These are phyloP conservation scores for Coemansia sp. DNA, from an alignment of 192 early-diverging fungal species.

Conservation along the genomic window DNA sequence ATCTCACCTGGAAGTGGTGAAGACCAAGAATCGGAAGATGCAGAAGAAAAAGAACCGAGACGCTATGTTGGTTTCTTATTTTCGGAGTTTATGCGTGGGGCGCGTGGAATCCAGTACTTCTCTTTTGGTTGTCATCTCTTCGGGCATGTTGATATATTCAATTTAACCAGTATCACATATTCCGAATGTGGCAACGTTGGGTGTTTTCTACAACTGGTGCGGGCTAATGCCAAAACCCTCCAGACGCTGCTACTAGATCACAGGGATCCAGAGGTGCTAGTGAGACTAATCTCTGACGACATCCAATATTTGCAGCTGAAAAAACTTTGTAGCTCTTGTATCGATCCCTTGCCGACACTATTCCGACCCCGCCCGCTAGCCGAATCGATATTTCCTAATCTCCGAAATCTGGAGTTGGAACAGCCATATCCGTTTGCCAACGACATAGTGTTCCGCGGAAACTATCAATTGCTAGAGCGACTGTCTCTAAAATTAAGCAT, in stretches of 20 bases:
- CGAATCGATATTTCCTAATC: slow-evolving; percentile 5
- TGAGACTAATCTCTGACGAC: background rate
- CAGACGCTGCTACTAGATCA: slow-evolving; percentile 13
- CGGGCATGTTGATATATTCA: background rate
- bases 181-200: slow-evolving; percentile 11
- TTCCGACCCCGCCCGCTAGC: background rate
- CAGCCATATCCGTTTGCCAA: slow-evolving; percentile 22
- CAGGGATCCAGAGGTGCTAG: background rate
- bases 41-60: background rate
- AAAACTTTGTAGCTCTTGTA: background rate
- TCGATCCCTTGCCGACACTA: background rate
- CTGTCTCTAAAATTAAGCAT: slow-evolving; percentile 11
- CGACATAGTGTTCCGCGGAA: slow-evolving; percentile 20
- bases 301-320: background rate
- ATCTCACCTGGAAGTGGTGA: slow-evolving; percentile 10
- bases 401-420: slow-evolving; percentile 1
- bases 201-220: slow-evolving; percentile 18
- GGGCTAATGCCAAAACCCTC: slow-evolving; percentile 7
- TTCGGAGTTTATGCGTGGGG: slow-evolving; percentile 4
- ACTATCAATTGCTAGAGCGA: slow-evolving; percentile 4
- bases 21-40: background rate
- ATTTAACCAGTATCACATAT: slow-evolving; percentile 16
- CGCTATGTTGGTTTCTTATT: slow-evolving; percentile 7
- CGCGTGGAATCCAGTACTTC: slow-evolving; percentile 7
- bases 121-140: slow-evolving; percentile 6